These are phyloP conservation scores for Ophiostoma perfectum DNA, from an alignment of 2,329 filamentous ascomycete genomes.

Conservation along the genomic window DNA sequence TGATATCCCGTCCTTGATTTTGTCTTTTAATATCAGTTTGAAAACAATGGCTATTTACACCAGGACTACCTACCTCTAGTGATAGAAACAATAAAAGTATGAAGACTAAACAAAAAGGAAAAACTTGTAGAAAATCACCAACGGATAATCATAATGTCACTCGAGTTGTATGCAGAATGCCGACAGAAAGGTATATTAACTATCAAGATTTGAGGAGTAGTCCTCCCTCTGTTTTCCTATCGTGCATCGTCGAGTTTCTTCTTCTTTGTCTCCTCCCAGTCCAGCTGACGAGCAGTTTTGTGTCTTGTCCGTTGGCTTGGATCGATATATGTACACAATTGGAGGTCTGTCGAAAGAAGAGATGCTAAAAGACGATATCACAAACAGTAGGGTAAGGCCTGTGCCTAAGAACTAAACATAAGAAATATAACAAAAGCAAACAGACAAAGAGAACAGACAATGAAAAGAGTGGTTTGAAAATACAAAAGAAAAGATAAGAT, in stretches of 20 bases:
- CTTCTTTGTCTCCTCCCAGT: slow-evolving; percentile 3
- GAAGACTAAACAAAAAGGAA: too few species aligned
- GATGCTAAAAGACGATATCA: background rate
- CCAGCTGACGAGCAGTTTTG: slow-evolving; percentile 11
- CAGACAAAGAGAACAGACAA: background rate
- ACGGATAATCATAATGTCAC: background rate
- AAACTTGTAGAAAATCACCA: too few species aligned
- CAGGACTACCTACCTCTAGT: too few species aligned
- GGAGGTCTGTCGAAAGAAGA: background rate
- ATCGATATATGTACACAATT: slow-evolving; percentile 3
- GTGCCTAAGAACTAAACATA: background rate
- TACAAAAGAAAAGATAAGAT: background rate
- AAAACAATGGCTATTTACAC: too few species aligned
- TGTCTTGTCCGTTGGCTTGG: slow-evolving; percentile 9
- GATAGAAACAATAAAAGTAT: background rate
- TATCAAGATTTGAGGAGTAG: background rate
- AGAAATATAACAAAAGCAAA: background rate
- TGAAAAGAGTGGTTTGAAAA: background rate
- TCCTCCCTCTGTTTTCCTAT: background rate
- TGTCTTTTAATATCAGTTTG: too few species aligned
- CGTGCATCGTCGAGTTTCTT: background rate
- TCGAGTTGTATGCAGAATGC: background rate
- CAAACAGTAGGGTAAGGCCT: background rate
- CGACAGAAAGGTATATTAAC: slow-evolving; percentile 12
- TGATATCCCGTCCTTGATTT: too few species aligned